Percentiles rank a stretch among this genome's conserved stretches.
Conservation (phyloP, 2,329 filamentous ascomycete genomes). For the Cladosporium cucumerinum region DNA sequence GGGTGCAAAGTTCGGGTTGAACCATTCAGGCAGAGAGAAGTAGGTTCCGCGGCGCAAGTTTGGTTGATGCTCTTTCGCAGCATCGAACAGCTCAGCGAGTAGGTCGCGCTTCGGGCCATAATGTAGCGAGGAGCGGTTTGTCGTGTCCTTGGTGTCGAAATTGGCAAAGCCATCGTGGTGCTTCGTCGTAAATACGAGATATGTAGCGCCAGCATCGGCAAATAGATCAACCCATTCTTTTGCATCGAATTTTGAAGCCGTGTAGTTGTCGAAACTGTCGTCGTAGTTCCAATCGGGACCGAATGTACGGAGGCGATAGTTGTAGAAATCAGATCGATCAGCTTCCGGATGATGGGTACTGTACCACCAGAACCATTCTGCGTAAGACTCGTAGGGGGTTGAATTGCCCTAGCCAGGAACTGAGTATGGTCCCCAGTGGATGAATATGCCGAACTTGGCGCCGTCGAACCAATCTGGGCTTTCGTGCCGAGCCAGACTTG, state of each 20-base stretch:
- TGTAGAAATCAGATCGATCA: constrained; percentile 3
- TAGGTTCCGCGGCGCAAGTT: constrained; percentile 46
- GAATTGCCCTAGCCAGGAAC: constrained; percentile 17
- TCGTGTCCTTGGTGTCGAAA: constrained; percentile 42
- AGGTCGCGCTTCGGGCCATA: constrained; percentile 44
- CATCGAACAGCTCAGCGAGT: constrained; percentile 45
- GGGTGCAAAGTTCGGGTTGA: constrained; percentile 45
- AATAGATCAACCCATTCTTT: constrained; percentile 20
- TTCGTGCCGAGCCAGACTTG: constrained; percentile 1
- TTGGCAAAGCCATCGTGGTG: constrained; percentile 50
- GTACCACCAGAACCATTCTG: constrained; percentile 22
- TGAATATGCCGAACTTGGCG: constrained; percentile 20
- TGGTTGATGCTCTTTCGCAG: constrained; percentile 42
- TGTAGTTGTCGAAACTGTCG: constrained; percentile 17
- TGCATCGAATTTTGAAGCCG: constrained; percentile 17
- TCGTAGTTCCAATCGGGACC: constrained; percentile 17
- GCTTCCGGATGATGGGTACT: constrained; percentile 15
- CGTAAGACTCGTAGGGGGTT: constrained; percentile 18
- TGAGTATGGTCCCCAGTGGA: constrained; percentile 20
- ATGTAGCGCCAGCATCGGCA: constrained; percentile 17
- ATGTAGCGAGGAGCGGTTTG: constrained; percentile 42
- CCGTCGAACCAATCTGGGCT: constrained; percentile 17
- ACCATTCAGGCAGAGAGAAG: constrained; percentile 52
- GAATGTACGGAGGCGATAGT: constrained; percentile 6
- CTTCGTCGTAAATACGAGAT: constrained; percentile 47